Evolutionary conservation across 352 stramenopile genomes (phyloP).

Genomic region (Phytopythium helicoides): DNA sequence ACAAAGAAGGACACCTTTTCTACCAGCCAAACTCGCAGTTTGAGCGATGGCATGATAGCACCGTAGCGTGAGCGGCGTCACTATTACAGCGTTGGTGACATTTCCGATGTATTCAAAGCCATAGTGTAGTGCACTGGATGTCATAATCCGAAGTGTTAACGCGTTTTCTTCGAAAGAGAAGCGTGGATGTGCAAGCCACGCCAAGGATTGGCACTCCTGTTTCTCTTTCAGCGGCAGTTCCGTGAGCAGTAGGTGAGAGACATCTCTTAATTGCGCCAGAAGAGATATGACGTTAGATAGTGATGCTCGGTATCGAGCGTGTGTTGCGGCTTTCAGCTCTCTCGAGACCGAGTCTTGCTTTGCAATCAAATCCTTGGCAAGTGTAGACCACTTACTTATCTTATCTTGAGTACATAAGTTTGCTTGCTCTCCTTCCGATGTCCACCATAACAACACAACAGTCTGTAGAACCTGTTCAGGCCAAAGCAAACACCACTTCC

Average conservation of each 20-base stretch:
- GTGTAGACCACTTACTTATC: constrained; percentile 28
- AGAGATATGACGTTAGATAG: constrained; percentile 52
- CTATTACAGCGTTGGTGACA: constrained; percentile 24
- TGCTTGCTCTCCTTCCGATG: constrained; percentile 48
- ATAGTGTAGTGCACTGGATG: constrained; percentile 43
- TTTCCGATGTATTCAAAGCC: constrained; percentile 77
- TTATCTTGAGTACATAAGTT: constrained; percentile 17
- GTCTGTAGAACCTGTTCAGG: constrained; percentile 67
- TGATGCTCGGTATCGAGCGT: no score
- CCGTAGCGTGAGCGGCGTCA: constrained; percentile 56
- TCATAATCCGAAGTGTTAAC: constrained; percentile 49
- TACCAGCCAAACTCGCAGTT: constrained; percentile 23
- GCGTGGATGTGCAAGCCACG: constrained; percentile 63
- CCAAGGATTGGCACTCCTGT: constrained; percentile 12
- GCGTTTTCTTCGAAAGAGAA: constrained; percentile 61
- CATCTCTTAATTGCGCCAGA: constrained; percentile 49
- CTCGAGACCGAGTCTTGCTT: constrained; percentile 28
- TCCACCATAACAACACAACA: constrained; percentile 56
- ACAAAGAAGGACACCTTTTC: constrained; percentile 35
- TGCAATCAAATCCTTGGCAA: constrained; percentile 26
- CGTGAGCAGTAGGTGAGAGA: constrained; percentile 19
- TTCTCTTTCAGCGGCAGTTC: constrained; percentile 11
- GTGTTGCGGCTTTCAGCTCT: no score
- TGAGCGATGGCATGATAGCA: constrained; percentile 59
- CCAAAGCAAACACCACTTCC: constrained; percentile 80